A percentile compares a stretch with the other conserved stretches of the same genome.
Evolutionary conservation across 352 stramenopile species (phyloP).

Genomic region (Nothophytophthora sp.): DNA sequence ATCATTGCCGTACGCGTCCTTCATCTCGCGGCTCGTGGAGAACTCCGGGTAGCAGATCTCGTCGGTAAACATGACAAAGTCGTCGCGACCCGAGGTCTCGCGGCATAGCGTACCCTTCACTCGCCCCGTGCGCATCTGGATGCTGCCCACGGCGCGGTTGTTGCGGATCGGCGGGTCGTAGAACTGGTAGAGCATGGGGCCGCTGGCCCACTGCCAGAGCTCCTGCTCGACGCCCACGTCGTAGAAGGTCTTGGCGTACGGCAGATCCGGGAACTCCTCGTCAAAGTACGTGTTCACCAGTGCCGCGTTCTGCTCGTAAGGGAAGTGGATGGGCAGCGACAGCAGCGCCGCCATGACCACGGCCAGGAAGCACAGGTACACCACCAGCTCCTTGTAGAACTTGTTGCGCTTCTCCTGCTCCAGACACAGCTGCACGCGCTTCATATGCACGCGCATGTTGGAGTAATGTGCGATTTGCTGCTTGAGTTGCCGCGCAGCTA

Average conservation of each 20-base stretch:
- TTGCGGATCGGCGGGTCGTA: constrained; percentile 72
- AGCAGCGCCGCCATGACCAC: constrained; percentile 66
- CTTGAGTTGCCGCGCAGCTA: constrained; percentile 40
- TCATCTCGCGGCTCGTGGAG: constrained; percentile 39
- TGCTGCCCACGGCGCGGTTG: constrained; percentile 59
- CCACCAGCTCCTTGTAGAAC: constrained; percentile 78
- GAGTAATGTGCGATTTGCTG: constrained; percentile 70
- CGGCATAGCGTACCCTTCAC: constrained; percentile 57
- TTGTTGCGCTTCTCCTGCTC: constrained; percentile 86
- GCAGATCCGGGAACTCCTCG: constrained; percentile 63
- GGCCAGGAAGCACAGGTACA: constrained; percentile 72
- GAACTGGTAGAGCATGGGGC: constrained; percentile 67
- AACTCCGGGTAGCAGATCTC: constrained; percentile 78
- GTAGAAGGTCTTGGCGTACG: constrained; percentile 64
- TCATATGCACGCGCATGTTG: constrained; percentile 87
- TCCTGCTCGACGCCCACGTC: constrained; percentile 65
- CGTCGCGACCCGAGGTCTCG: constrained; percentile 34
- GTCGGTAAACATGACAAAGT: constrained; percentile 72
- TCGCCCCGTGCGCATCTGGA: constrained; percentile 61
- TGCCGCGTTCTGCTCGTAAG: constrained; percentile 71
- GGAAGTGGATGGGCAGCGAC: constrained; percentile 70
- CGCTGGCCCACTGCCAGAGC: constrained; percentile 74
- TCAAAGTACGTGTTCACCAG: constrained; percentile 64
- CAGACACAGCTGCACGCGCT: constrained; percentile 76
- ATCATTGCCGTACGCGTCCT: constrained; percentile 45